A percentile compares a stretch with the other conserved stretches of the same genome.
These are phyloP conservation scores for Botryotinia convoluta DNA, from an alignment of 2,329 filamentous ascomycete genomes.

Conservation along the genomic window DNA sequence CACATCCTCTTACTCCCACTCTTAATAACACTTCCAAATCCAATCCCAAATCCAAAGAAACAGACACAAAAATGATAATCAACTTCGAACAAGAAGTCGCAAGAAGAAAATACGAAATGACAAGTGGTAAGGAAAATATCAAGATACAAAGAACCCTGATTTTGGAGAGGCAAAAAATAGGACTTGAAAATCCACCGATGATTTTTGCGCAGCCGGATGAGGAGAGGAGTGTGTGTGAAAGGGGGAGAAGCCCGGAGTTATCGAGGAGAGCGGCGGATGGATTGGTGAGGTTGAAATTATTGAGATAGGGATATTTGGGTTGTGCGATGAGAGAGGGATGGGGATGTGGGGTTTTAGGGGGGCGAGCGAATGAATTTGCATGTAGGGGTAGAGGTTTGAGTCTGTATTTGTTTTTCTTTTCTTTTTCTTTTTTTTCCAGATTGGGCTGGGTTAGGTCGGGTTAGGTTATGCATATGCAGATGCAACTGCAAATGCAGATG, in stretches of 20 bases:
- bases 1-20: background rate
- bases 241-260: slow-evolving; percentile 32
- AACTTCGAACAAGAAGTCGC: background rate
- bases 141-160: background rate
- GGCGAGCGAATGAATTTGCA: background rate
- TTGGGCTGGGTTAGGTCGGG: background rate
- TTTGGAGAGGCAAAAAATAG: background rate
- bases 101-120: background rate
- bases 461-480: background rate
- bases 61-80: background rate
- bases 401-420: background rate
- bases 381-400: background rate
- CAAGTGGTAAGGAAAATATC: background rate
- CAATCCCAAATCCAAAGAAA: background rate
- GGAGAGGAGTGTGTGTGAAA: slow-evolving; percentile 17
- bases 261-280: slow-evolving; percentile 52
- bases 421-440: background rate
- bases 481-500: no score
- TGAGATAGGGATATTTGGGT: background rate
- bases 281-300: slow-evolving; percentile 42
- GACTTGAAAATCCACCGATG: background rate
- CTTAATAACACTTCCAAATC: background rate
- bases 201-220: background rate
- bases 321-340: background rate
- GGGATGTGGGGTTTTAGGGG: background rate